phyloP scores from a whole-genome alignment of 139 green algal species.

The Yamagishiella unicocca region DNA sequence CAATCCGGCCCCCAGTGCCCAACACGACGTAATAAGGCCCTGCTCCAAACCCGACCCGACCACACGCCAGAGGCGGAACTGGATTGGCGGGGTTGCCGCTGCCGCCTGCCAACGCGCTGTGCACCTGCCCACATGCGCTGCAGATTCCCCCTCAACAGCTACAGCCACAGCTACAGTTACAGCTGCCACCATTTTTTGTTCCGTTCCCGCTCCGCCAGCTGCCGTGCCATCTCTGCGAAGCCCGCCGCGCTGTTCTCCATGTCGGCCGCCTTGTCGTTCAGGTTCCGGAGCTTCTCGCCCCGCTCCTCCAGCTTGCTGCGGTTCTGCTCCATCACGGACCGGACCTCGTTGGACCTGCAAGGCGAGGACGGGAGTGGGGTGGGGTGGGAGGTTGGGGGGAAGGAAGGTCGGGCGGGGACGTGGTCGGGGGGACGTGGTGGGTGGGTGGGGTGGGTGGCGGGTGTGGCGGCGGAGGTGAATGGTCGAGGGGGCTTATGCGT shows the following conservation, averaged over 20 bases:
- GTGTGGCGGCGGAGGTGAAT: no score
- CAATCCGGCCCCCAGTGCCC: no score
- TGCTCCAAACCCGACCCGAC: no score
- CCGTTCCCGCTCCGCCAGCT: constrained; percentile 67
- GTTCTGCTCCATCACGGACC: constrained; percentile 63
- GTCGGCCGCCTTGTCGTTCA: constrained; percentile 69
- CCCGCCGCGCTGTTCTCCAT: constrained; percentile 61
- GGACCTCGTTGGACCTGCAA: constrained; percentile 41
- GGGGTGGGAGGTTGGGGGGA: background rate
- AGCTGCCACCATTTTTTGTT: constrained; percentile 69
- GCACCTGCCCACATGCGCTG: no score
- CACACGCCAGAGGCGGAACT: no score
- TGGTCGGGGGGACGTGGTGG: background rate
- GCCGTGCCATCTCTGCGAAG: constrained; percentile 72
- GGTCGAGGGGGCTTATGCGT: no score
- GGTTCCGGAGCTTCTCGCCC: constrained; percentile 62
- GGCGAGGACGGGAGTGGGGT: background rate
- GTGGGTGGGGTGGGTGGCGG: no score
- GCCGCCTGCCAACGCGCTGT: no score
- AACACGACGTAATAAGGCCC: no score
- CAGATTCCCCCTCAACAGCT: no score
- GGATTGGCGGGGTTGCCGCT: no score
- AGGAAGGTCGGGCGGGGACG: background rate
- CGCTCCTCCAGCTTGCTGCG: constrained; percentile 58
- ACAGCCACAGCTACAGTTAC: background rate